phyloP scores from a whole-genome alignment of 2,329 filamentous ascomycete genomes.

The Sporothrix humicola region DNA sequence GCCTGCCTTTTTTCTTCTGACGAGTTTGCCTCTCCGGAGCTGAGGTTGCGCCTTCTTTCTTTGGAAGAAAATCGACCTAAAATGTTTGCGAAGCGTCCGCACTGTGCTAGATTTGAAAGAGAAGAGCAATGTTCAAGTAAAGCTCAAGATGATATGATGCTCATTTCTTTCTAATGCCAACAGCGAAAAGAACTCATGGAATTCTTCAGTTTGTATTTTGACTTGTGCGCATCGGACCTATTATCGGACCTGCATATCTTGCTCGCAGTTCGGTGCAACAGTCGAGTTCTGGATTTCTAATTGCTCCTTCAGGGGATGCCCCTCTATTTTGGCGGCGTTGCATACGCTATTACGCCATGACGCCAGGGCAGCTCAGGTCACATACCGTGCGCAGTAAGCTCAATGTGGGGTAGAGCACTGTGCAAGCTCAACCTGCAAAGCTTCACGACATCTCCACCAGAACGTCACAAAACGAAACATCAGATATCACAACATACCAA shows the following conservation, averaged over 20 bases:
- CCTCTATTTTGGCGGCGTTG: not conserved
- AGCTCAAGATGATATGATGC: no score
- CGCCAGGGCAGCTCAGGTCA: not conserved
- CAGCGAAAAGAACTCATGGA: not conserved
- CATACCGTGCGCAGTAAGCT: not conserved
- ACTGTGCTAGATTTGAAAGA: not conserved
- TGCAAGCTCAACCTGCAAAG: constrained; percentile 18
- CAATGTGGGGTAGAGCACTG: constrained; percentile 17
- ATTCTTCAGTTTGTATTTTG: not conserved
- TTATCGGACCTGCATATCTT: constrained; percentile 16
- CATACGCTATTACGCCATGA: constrained; percentile 26
- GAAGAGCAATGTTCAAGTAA: not conserved
- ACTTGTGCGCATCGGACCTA: not conserved
- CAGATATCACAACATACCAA: not conserved
- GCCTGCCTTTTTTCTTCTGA: not conserved
- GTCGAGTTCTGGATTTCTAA: not conserved
- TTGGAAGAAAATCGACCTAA: constrained; percentile 8
- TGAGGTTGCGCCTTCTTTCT: not conserved
- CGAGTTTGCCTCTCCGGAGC: not conserved
- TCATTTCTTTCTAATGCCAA: no score
- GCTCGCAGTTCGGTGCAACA: not conserved
- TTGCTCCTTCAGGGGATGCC: not conserved
- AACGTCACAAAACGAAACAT: not conserved
- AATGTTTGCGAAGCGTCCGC: not conserved
- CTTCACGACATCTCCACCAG: not conserved